These are phyloP conservation scores for Sporisorium sorghi DNA, from an alignment of 1,284 basidiomycete genomes.

Conservation along the genomic window DNA sequence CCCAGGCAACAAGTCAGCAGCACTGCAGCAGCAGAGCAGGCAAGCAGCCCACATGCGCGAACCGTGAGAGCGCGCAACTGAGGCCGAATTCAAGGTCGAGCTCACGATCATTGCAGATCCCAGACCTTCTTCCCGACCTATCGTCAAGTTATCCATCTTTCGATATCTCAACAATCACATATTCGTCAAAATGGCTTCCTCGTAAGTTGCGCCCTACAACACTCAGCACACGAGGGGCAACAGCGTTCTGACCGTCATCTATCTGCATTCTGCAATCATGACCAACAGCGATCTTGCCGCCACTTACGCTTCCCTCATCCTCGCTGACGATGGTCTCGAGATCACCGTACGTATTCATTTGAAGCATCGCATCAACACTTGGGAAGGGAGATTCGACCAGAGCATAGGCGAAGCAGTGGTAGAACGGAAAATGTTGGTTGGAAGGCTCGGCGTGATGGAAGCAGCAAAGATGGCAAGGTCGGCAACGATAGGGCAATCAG, in stretches of 20 bases:
- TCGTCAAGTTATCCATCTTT: no score
- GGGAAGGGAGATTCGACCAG: background rate
- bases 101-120: conserved; percentile 43
- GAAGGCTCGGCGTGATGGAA: background rate
- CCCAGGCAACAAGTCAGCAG: background rate
- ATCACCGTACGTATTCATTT: conserved; percentile 80
- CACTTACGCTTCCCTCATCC: conserved; percentile 82
- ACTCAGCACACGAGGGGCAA: background rate
- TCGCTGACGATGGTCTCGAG: conserved; percentile 89
- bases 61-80: background rate
- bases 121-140: conserved; percentile 39
- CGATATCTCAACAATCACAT: conserved; percentile 43
- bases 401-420: background rate
- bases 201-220: conserved; percentile 24
- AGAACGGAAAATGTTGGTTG: background rate
- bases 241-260: conserved; percentile 19
- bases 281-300: conserved; percentile 65
- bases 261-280: background rate
- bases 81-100: conserved; percentile 17
- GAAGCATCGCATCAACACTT: background rate
- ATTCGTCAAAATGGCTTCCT: conserved; percentile 55
- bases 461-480: background rate
- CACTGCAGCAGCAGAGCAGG: background rate
- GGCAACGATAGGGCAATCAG: background rate
- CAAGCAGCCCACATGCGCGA: background rate